Percentiles rank a stretch among this genome's conserved stretches.
These are phyloP conservation scores for Candida tetrigidarum DNA, from an alignment of 1,139 yeast species.

Conservation along the genomic window DNA sequence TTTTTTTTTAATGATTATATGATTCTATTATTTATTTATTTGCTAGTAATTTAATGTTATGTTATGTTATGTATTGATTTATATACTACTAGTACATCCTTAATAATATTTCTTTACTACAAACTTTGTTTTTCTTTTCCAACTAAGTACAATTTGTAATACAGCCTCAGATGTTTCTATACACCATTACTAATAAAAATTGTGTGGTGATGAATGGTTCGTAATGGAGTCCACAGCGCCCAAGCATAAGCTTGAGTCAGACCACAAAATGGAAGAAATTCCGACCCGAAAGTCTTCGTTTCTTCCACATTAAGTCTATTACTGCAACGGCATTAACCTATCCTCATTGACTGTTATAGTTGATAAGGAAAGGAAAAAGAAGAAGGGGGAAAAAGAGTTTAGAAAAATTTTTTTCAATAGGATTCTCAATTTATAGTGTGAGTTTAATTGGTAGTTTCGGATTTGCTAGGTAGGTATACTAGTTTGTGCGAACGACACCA, in stretches of 20 bases:
- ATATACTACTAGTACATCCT: neutral
- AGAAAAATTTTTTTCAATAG: conserved; percentile 7
- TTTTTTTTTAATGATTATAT: conserved; percentile 1
- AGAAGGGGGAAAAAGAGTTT: conserved; percentile 10
- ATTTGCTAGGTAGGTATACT: too few relatives aligned
- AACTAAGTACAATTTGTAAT: neutral
- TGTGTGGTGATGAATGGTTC: conserved; percentile 35
- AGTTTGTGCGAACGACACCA: too few relatives aligned
- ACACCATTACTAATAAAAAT: conserved; percentile 27
- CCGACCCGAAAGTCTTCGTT: neutral
- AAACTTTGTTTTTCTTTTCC: neutral
- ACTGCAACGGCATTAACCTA: conserved; percentile 56
- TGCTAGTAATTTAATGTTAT: conserved; percentile 1
- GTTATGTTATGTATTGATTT: conserved; percentile 3
- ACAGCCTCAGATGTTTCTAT: conserved; percentile 35
- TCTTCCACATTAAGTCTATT: conserved; percentile 14
- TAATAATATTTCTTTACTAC: neutral
- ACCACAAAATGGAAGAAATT: conserved; percentile 8
- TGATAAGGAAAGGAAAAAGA: conserved; percentile 40
- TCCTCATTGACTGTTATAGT: conserved; percentile 73
- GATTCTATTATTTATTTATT: conserved; percentile 6
- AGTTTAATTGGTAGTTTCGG: conserved; percentile 1
- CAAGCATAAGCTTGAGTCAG: conserved; percentile 23
- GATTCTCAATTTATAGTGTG: conserved; percentile 5
- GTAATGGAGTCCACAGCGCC: conserved; percentile 40